Evolutionary conservation across 768 basidiomycete species (phyloP).

Genomic region (Amanita thiersii): DNA sequence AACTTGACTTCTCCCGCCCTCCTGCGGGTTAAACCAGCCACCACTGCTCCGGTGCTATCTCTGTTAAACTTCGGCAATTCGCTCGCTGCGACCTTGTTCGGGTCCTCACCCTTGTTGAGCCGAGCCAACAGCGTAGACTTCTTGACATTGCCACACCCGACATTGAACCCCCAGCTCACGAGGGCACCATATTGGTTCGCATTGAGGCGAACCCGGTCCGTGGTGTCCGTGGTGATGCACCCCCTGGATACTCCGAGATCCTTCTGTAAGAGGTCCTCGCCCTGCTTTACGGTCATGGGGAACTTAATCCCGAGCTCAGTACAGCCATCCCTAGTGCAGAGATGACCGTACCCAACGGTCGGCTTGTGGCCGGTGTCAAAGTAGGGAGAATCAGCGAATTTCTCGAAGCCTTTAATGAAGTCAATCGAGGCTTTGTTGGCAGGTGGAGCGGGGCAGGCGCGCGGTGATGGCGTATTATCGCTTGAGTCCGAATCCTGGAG

Average conservation of each 20-base stretch:
- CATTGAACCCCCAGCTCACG: constrained; percentile 22
- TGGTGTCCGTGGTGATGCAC: constrained; percentile 21
- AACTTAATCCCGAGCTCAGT: constrained; percentile 24
- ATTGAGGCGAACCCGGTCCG: constrained; percentile 17
- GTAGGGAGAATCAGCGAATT: constrained; percentile 23
- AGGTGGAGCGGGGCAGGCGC: constrained; percentile 12
- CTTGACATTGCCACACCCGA: constrained; percentile 19
- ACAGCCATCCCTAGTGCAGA: constrained; percentile 21
- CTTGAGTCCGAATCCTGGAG: constrained; percentile 12
- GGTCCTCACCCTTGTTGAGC: constrained; percentile 22
- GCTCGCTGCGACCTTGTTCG: constrained; percentile 23
- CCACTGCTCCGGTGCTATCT: constrained; percentile 18
- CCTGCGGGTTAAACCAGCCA: constrained; percentile 19
- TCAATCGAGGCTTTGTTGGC: constrained; percentile 22
- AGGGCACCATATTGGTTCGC: constrained; percentile 27
- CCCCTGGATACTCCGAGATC: constrained; percentile 19
- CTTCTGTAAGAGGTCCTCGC: constrained; percentile 19
- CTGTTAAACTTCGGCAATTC: constrained; percentile 24
- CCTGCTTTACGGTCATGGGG: constrained; percentile 22
- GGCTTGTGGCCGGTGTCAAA: constrained; percentile 27
- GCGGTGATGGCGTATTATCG: too few relatives aligned
- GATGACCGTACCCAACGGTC: constrained; percentile 29
- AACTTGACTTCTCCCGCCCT: constrained; percentile 22
- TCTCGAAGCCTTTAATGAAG: constrained; percentile 24
- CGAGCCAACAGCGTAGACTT: constrained; percentile 23